phyloP scores from a whole-genome alignment of 495 filamentous ascomycete genomes.

The Xylaria flabelliformis region DNA sequence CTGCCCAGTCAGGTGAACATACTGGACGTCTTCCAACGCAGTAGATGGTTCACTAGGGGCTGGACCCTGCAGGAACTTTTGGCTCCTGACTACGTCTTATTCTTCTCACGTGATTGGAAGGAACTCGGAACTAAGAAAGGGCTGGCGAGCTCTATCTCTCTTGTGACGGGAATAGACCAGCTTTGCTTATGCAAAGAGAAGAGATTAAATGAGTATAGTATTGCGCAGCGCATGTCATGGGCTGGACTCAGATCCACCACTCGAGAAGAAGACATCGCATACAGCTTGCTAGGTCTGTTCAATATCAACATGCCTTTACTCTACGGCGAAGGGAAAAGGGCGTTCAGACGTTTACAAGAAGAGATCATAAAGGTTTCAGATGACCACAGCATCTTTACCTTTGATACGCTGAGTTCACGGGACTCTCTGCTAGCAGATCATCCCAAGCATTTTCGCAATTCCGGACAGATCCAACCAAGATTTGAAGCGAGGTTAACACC shows the following conservation, averaged over 20 bases:
- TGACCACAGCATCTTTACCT: conserved; percentile 16
- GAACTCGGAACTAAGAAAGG: conserved; percentile 12
- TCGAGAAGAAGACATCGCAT: conserved; percentile 32
- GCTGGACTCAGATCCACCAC: conserved; percentile 28
- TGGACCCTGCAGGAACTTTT: conserved; percentile 50
- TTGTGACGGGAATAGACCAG: conserved; percentile 15
- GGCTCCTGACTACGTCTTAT: conserved; percentile 38
- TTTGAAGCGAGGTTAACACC: conserved; percentile 26
- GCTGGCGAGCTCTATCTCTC: conserved; percentile 8
- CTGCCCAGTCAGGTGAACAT: neutral
- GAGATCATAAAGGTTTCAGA: conserved; percentile 18
- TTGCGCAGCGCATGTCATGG: conserved; percentile 31
- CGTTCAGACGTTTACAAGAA: conserved; percentile 18
- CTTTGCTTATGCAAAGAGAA: conserved; percentile 12
- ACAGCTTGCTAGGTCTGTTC: conserved; percentile 31
- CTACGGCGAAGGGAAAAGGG: conserved; percentile 29
- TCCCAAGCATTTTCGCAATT: neutral
- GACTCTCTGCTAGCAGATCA: conserved; percentile 12
- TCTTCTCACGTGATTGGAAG: conserved; percentile 32
- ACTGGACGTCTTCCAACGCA: conserved; percentile 36
- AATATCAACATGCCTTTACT: conserved; percentile 30
- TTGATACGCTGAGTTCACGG: conserved; percentile 3
- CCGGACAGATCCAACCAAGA: conserved; percentile 5
- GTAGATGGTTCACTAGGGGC: conserved; percentile 41
- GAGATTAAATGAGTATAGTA: conserved; percentile 2